A percentile compares a stretch with the other conserved stretches of the same genome.
Evolutionary conservation across 2,329 filamentous ascomycete species (phyloP).

Genomic region (Trichoderma sp.): DNA sequence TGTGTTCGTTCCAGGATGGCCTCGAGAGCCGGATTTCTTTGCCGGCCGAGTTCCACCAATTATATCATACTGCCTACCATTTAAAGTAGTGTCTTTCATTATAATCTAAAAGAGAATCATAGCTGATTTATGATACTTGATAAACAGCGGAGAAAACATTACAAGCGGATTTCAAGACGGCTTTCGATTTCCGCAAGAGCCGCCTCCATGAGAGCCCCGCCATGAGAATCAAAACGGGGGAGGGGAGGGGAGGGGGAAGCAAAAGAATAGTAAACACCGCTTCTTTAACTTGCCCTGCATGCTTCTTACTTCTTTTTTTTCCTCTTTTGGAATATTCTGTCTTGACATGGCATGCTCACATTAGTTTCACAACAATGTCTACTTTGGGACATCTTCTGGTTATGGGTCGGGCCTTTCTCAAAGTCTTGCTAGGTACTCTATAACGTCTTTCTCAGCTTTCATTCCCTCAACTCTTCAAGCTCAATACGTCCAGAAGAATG

Average conservation of each 20-base stretch:
- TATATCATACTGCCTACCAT: constrained; percentile 30
- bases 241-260: no score
- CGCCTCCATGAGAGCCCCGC: constrained; percentile 37
- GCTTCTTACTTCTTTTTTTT: neutral
- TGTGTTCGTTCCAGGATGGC: constrained; percentile 49
- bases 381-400: neutral
- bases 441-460: no score
- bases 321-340: neutral
- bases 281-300: neutral
- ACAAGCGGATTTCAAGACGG: constrained; percentile 60
- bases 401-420: no score
- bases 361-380: neutral
- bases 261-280: neutral
- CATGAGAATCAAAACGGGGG: constrained; percentile 27
- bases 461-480: no score
- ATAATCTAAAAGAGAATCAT: neutral
- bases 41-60: constrained; percentile 47
- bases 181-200: constrained; percentile 37
- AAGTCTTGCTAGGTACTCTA: no score
- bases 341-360: no score
- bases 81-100: no score
- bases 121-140: neutral
- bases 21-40: constrained; percentile 54
- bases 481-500: no score
- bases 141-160: constrained; percentile 54